Conservation (phyloP, 1,139 yeast species). For the Geotrichum cucujoidarum region DNA sequence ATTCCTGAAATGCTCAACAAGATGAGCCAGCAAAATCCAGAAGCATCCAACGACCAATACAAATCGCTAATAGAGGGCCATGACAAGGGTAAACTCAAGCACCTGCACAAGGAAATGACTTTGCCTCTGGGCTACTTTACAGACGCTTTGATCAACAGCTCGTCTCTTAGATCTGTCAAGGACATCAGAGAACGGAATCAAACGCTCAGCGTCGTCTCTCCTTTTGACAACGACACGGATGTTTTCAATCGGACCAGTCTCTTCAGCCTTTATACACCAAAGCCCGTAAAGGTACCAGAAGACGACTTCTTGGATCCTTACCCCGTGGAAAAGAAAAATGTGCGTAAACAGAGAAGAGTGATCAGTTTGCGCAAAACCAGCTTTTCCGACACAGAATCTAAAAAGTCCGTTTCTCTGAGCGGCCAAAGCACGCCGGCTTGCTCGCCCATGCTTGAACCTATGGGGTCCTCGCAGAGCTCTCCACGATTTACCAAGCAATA, state of each 20-base stretch:
- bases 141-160: conserved; percentile 2
- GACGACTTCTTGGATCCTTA: not conserved
- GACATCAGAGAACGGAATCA: not conserved
- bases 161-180: conserved; percentile 7
- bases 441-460: not conserved
- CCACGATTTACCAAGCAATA: not conserved
- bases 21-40: conserved; percentile 22
- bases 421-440: not conserved
- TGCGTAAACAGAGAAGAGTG: conserved; percentile 10
- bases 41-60: conserved; percentile 1
- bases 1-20: conserved; percentile 71
- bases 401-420: not conserved
- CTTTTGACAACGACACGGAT: no score
- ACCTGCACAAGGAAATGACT: not conserved
- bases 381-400: not conserved
- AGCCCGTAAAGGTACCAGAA: no score
- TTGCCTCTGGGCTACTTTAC: not conserved
- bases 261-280: no score
- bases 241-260: no score
- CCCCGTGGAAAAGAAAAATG: not conserved
- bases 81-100: not conserved
- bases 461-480: not conserved
- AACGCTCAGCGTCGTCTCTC: conserved; percentile 7
- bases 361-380: conserved; percentile 10
- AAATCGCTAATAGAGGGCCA: conserved; percentile 5